Evolutionary conservation across 2,329 filamentous ascomycete genomes (phyloP), one percentile per base, ranked within the genome.

Genomic region (Simplicillium sp.): DNA sequence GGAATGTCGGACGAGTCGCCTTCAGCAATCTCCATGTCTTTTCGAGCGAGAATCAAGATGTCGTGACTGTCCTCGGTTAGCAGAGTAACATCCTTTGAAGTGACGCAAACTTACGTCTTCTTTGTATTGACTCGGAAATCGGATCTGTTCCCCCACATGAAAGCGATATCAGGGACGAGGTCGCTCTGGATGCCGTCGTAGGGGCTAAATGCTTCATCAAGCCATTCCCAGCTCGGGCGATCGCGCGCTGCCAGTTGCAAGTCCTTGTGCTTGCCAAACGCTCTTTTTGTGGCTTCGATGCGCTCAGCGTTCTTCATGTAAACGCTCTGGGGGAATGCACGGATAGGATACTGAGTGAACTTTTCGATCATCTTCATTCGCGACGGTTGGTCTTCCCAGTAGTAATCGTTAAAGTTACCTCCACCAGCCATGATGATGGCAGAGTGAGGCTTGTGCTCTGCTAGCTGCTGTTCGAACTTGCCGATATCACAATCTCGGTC

Each of bases 331-430:
- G 51, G 51, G 37, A 53, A 54, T 12, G 51, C 51, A 29, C 51
- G 50, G 25, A 54, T 41, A 7, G 51, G 48, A 14, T 47, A 29
- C 37, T 52, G 46, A 16, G 43, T 40, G 34, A 51, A 54, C 39
- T 46, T 50, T 25, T 41, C 31, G 18, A 54, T 54, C 51, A 54
- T 52, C 48, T 54, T 52, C 51, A 53, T 53, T 37, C 51, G 51
- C 12, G 50, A 53, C 44, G 51, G 51, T 44, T 53, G 50, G 41
- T 53, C 51, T 40, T 53, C 51, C 51, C 51, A 53, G 43, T 53
- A 53, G 44, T 53, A 53, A 38, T 53, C 51, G 44, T 53, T 53
- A 17, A 53, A 53, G 45, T 53, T 53, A 20, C 51, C 51, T 3
- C 51, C 51, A 36, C 51, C 51, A 15, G 51, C 51, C 51, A 53